Percentiles rank a stretch among this genome's conserved stretches.
Evolutionary conservation across 352 stramenopile genomes (phyloP).

Genomic region (Aphanomyces cochlioides): DNA sequence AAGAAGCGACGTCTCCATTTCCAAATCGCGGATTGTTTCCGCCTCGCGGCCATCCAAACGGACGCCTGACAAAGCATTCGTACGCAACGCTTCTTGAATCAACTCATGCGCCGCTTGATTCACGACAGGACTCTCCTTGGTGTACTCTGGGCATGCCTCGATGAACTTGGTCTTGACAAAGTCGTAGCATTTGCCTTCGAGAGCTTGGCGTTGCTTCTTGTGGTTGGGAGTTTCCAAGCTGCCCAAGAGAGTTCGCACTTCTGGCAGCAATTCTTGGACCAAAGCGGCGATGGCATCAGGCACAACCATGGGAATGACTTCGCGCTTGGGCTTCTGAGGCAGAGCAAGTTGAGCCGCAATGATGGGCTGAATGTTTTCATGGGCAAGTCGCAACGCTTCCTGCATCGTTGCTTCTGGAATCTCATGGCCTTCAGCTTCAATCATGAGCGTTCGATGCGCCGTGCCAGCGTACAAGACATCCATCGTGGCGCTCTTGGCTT

Average conservation of each 20-base stretch:
- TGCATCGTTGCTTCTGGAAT: slow-evolving; percentile 66
- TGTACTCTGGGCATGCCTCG: slow-evolving; percentile 40
- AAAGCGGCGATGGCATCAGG: slow-evolving; percentile 48
- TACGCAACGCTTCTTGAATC: slow-evolving; percentile 67
- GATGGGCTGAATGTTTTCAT: slow-evolving; percentile 48
- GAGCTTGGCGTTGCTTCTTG: slow-evolving; percentile 62
- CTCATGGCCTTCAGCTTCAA: slow-evolving; percentile 80
- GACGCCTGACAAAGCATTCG: slow-evolving; percentile 46
- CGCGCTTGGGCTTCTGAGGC: slow-evolving; percentile 65
- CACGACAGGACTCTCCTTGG: slow-evolving; percentile 47
- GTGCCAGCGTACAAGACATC: slow-evolving; percentile 85
- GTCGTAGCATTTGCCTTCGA: slow-evolving; percentile 63
- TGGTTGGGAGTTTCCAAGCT: slow-evolving; percentile 34
- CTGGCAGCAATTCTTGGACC: slow-evolving; percentile 52
- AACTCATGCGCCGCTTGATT: slow-evolving; percentile 71
- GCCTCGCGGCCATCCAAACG: slow-evolving; percentile 84
- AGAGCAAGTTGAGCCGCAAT: slow-evolving; percentile 66
- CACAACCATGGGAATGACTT: slow-evolving; percentile 50
- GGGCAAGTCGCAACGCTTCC: slow-evolving; percentile 73
- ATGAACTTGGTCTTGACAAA: slow-evolving; percentile 66
- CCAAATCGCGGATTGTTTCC: slow-evolving; percentile 78
- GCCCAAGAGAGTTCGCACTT: slow-evolving; percentile 41
- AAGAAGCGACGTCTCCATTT: slow-evolving; percentile 82
- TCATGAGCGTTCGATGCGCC: slow-evolving; percentile 77
- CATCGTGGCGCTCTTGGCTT: slow-evolving; percentile 67